Evolutionary conservation across 306 rosid species (phyloP), one percentile per base, ranked within the genome.

Genomic region (Trifolium dubium): DNA sequence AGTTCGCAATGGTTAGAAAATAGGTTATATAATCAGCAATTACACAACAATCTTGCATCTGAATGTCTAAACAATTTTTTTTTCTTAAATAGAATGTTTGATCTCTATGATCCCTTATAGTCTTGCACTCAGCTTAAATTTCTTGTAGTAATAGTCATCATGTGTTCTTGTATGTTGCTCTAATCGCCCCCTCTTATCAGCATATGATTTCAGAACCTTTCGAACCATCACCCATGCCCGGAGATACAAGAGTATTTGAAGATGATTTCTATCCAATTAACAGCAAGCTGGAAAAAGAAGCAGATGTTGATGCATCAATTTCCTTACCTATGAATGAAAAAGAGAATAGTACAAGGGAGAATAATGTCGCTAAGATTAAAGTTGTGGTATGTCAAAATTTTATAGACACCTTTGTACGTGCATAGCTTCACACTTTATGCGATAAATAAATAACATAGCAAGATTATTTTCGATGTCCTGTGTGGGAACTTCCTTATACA

Each of bases 181-280:
- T 31, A 43, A 79, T 64, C 80, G n/a, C 40, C 15, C 72, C 32
- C 51, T 49, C 40, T 72, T 65, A 19, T 61, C 96, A 95, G 99
- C 96, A 95, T 73, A 95, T 82, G 69, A 88, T 90, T 51, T 83
- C 99, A 53, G 98, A 95, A 73, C 81, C 96, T 34, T 95, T 92
- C 60, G 97, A 95, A 77, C 89, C 98, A 37, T 95, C 99, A 3
- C 99, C 98, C 62, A 88, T 95, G 82, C 97, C 96, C 40, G 90
- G 91, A 75, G 93, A 90, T 72, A 71, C 83, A 71, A 86, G 88
- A 85, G 77, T 77, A 55, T 82, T 87, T 81, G 97, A 87, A 59
- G 91, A 92, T 35, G 85, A 83, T 19, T 80, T 89, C 73, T 62
- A 86, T 80, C 82, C 84, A 49, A 71, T 79, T 41, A 82, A 72